Conservation (phyloP, 345 rosid species). For the Acer saccharum region DNA sequence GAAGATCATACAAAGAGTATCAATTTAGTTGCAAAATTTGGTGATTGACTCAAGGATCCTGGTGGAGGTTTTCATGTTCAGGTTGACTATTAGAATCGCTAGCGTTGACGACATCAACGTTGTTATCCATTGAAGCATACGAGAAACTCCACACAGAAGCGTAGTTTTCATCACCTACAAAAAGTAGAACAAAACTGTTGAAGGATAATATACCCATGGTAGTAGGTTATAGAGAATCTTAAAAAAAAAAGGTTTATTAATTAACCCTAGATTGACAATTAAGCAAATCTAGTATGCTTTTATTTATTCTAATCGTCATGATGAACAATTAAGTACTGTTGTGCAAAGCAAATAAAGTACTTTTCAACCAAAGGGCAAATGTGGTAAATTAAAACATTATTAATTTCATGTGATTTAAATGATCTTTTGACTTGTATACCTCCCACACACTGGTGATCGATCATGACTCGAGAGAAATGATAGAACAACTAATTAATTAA, state of each 20-base stretch:
- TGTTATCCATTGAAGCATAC: conserved; percentile 35
- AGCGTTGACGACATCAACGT: conserved; percentile 10
- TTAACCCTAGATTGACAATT: not conserved
- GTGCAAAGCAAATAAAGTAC: too few species aligned
- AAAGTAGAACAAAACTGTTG: conserved; percentile 7
- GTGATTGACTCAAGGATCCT: not conserved
- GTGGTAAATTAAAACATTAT: too few species aligned
- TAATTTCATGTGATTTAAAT: too few species aligned
- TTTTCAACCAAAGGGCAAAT: too few species aligned
- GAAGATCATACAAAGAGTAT: not conserved
- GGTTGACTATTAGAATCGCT: conserved; percentile 18
- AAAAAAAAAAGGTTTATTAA: too few species aligned
- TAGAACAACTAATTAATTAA: too few species aligned
- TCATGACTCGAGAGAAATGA: too few species aligned
- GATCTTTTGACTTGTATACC: too few species aligned
- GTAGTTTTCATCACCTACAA: conserved; percentile 63
- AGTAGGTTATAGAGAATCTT: too few species aligned
- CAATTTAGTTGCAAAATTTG: not conserved
- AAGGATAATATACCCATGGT: not conserved
- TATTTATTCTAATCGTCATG: not conserved
- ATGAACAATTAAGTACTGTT: too few species aligned
- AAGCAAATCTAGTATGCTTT: not conserved
- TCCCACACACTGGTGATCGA: too few species aligned
- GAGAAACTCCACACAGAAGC: conserved; percentile 83
- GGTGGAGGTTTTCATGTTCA: conserved; percentile 3